Conservation (phyloP, 495 filamentous ascomycete genomes). For the Trichoderma asperelloides region DNA sequence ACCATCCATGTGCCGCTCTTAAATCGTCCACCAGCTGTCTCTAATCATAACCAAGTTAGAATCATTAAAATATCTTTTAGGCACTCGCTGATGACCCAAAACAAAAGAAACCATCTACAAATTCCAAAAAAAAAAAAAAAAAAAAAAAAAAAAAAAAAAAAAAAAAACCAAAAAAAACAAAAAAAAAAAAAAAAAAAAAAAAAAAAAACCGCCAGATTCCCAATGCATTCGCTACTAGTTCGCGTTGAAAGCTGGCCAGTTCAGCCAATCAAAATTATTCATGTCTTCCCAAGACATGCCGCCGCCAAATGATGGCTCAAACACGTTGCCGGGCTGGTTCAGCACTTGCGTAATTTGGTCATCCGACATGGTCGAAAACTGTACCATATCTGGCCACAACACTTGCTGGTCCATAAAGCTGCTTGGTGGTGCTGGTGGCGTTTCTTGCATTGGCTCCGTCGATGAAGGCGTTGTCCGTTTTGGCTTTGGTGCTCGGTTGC, state of each 20-base stretch:
- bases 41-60: too few species aligned
- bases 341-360: conserved; percentile 55
- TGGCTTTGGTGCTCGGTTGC: neutral
- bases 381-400: conserved; percentile 45
- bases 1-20: too few species aligned
- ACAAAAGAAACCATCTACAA: too few species aligned
- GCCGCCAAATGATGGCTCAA: conserved; percentile 41
- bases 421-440: neutral
- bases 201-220: neutral
- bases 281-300: conserved; percentile 48
- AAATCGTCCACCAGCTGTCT: too few species aligned
- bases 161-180: too few species aligned
- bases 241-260: conserved; percentile 37
- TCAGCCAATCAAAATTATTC: conserved; percentile 50
- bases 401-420: conserved; percentile 11
- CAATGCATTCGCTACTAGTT: neutral
- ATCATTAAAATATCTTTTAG: too few species aligned
- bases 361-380: conserved; percentile 61
- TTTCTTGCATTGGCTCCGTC: conserved; percentile 1
- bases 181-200: too few species aligned
- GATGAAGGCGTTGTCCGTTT: conserved; percentile 1
- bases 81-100: too few species aligned
- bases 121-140: neutral
- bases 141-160: neutral
- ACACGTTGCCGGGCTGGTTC: conserved; percentile 47